Evolutionary conservation across 331 rosid genomes (phyloP), one percentile per base, ranked within the genome.

Genomic region (Arachis monticola): DNA sequence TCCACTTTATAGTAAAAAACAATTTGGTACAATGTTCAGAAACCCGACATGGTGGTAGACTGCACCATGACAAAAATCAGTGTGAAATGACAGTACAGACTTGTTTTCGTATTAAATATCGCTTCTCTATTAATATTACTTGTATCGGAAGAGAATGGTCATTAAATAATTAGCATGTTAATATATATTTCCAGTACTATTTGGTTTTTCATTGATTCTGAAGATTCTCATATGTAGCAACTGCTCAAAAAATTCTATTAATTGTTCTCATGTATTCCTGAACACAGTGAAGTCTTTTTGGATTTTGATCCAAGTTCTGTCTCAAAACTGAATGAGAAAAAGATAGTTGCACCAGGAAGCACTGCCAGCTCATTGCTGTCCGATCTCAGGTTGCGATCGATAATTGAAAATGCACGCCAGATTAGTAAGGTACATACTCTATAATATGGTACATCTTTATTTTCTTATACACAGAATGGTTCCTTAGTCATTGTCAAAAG

Each of bases 321-420:
- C 70, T 86, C 95, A 27, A 77, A 41, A 60, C 75, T 83, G 74
- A 86, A 78, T 47, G 95, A 89, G 87, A 86, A 82, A 78, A 86
- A 80, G 77, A 67, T 81, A 77, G 65, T 32, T 66, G 75, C 88
- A 50, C 86, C 89, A 0, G 92, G 92, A 74, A 81, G 86, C 77
- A 80, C 86, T 41, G 91, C 91, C 73, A 83, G 77, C 70, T 69
- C 89, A 60, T 82, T 91, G 83, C 87, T 91, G n/a, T 89, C 97
- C 65, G 97, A 89, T 69, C 89, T 79, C 42, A 86, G 86, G 82
- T 57, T 89, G 82, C 87, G 95, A 80, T 84, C 90, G 76, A 83
- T 89, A 64, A 72, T 91, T 70, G 97, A 91, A 82, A 91, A 91
- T 78, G 95, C 90, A 62, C 92, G 92, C 65, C 95, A 81, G 82